Evolutionary conservation across 2,329 filamentous ascomycete species (phyloP).

Genomic region (Diaporthe sp.): DNA sequence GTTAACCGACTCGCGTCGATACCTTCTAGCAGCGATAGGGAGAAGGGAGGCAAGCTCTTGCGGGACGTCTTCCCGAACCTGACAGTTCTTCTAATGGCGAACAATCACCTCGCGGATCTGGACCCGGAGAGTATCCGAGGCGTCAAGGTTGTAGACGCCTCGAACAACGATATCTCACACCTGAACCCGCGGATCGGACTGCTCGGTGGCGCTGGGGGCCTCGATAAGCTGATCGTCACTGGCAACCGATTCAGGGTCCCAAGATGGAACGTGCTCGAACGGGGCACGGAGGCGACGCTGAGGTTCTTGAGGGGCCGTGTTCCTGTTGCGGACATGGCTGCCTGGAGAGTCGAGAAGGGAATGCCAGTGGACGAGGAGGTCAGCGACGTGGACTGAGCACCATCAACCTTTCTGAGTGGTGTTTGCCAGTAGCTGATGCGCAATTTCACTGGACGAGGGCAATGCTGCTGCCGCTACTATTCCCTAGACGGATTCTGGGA

Average conservation of each 20-base stretch:
- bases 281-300: constrained; percentile 87
- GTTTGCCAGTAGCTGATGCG: background rate
- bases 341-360: constrained; percentile 65
- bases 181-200: constrained; percentile 86
- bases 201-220: constrained; percentile 72
- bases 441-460: background rate
- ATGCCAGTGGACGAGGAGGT: constrained; percentile 50
- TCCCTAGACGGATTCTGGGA: background rate
- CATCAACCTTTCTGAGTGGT: background rate
- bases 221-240: constrained; percentile 80
- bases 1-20: constrained; percentile 84
- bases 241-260: constrained; percentile 93
- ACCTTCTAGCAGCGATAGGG: constrained; percentile 58
- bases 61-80: constrained; percentile 78
- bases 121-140: constrained; percentile 81
- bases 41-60: constrained; percentile 54
- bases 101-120: constrained; percentile 83
- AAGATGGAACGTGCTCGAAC: constrained; percentile 84
- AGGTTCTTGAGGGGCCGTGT: constrained; percentile 85
- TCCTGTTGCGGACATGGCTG: constrained; percentile 70
- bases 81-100: constrained; percentile 77
- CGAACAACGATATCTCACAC: constrained; percentile 87
- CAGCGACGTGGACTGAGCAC: constrained; percentile 48
- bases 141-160: constrained; percentile 81
- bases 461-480: background rate